phyloP scores from a whole-genome alignment of 1,284 basidiomycete species.

The Gymnopus androsaceus region DNA sequence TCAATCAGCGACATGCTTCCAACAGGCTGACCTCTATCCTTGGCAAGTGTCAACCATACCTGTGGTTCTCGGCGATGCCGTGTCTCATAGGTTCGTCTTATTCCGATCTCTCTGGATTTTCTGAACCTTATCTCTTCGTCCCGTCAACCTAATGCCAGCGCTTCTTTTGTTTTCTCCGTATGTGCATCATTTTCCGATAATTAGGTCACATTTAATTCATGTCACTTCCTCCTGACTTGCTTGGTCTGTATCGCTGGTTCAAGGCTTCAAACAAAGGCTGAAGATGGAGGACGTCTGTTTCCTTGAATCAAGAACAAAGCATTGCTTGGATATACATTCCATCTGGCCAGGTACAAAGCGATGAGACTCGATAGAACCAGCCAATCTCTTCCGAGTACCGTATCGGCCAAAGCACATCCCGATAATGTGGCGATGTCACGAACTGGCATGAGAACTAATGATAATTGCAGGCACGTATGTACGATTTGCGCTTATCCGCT shows the following conservation, averaged over 20 bases:
- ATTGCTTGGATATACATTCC: neutral
- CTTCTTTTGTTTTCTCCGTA: neutral
- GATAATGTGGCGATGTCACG: neutral
- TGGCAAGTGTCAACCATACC: too few relatives aligned
- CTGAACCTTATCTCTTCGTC: neutral
- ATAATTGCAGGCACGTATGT: neutral
- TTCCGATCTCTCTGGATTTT: neutral
- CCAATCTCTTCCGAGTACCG: neutral
- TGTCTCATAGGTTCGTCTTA: neutral
- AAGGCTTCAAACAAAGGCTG: neutral
- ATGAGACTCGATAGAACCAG: neutral
- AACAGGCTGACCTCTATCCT: too few relatives aligned
- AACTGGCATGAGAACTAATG: constrained; percentile 1
- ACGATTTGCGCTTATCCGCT: neutral
- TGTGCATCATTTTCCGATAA: neutral
- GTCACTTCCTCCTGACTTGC: neutral
- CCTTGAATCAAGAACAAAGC: too few relatives aligned
- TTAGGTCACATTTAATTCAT: neutral
- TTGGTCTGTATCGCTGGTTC: neutral
- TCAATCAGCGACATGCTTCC: too few relatives aligned
- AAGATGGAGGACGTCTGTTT: neutral
- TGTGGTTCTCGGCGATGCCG: neutral
- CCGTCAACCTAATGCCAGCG: neutral
- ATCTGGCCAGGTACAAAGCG: neutral
- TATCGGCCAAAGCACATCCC: neutral